These are phyloP conservation scores for Backusella tarrabulga DNA, from an alignment of 192 early-diverging fungal species.

Conservation along the genomic window DNA sequence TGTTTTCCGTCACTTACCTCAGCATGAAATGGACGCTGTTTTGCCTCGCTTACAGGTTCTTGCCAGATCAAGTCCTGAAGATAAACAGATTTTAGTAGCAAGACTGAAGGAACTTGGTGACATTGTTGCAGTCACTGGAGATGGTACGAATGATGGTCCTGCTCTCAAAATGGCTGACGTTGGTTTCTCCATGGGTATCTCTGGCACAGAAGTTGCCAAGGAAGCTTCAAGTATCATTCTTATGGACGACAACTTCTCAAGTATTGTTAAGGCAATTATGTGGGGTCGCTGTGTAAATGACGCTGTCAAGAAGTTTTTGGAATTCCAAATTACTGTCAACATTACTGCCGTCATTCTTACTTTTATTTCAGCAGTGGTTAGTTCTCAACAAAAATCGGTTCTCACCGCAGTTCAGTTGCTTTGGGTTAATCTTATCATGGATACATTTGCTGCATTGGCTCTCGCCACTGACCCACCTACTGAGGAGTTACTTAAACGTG, in stretches of 20 bases:
- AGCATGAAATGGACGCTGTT: slow-evolving; percentile 88
- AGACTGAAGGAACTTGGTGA: slow-evolving; percentile 87
- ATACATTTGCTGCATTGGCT: slow-evolving; percentile 96
- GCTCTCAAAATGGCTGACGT: slow-evolving; percentile 95
- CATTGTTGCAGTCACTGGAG: slow-evolving; percentile 97
- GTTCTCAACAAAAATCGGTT: slow-evolving; percentile 69
- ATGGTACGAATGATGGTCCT: slow-evolving; percentile 99
- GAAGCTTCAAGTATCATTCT: slow-evolving; percentile 98
- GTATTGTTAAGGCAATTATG: slow-evolving; percentile 94
- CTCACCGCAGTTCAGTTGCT: slow-evolving; percentile 95
- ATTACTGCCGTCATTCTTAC: slow-evolving; percentile 83
- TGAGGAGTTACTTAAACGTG: slow-evolving; percentile 78
- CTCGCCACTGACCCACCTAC: slow-evolving; percentile 95
- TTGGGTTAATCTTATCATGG: slow-evolving; percentile 99
- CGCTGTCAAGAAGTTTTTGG: slow-evolving; percentile 96
- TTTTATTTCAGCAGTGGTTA: slow-evolving; percentile 71
- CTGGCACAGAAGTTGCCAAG: slow-evolving; percentile 99
- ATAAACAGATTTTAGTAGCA: slow-evolving; percentile 94
- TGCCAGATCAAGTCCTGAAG: slow-evolving; percentile 90
- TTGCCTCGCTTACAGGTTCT: slow-evolving; percentile 92
- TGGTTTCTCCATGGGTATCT: slow-evolving; percentile 99
- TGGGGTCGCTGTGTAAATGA: slow-evolving; percentile 98
- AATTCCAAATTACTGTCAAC: slow-evolving; percentile 99
- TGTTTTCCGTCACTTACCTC: slow-evolving; percentile 81
- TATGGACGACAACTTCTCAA: slow-evolving; percentile 98